phyloP scores from a whole-genome alignment of 305 asterid genomes.

The Solanum aculeatissimum region DNA sequence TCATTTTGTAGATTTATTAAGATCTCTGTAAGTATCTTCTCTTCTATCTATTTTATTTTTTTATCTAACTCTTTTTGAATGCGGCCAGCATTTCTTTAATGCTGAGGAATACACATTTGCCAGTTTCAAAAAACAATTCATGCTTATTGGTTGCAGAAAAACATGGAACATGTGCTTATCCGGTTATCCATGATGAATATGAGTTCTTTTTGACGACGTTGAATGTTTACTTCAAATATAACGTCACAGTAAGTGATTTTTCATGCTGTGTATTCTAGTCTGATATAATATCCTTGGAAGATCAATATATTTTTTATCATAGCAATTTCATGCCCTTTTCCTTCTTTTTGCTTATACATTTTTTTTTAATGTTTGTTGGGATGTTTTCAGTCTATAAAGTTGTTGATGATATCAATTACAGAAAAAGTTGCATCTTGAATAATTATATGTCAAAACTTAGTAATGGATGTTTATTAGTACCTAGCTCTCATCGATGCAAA shows the following conservation, averaged over 20 bases:
- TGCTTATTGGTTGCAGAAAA: constrained; percentile 42
- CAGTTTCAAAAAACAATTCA: not conserved
- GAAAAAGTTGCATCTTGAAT: not conserved
- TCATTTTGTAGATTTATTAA: too few relatives aligned
- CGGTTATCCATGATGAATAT: constrained; percentile 64
- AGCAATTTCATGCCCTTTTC: not conserved
- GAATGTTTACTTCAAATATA: constrained; percentile 65
- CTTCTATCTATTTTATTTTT: too few relatives aligned
- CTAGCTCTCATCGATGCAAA: not conserved
- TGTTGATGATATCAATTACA: not conserved
- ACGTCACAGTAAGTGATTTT: constrained; percentile 62
- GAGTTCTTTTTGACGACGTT: constrained; percentile 60
- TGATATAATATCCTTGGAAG: constrained; percentile 2
- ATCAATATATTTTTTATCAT: not conserved
- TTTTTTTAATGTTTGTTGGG: not conserved
- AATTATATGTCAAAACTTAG: not conserved
- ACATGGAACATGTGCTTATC: constrained; percentile 80
- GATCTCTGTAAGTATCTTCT: too few relatives aligned
- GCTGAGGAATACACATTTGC: too few relatives aligned
- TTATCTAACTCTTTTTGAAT: too few relatives aligned
- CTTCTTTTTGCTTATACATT: not conserved
- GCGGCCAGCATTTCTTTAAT: too few relatives aligned
- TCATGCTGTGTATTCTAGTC: not conserved
- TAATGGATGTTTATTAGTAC: not conserved
- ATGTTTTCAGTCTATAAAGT: not conserved